These are phyloP conservation scores for Mallotus repandus DNA, from an alignment of 441 rosid species.

Conservation along the genomic window DNA sequence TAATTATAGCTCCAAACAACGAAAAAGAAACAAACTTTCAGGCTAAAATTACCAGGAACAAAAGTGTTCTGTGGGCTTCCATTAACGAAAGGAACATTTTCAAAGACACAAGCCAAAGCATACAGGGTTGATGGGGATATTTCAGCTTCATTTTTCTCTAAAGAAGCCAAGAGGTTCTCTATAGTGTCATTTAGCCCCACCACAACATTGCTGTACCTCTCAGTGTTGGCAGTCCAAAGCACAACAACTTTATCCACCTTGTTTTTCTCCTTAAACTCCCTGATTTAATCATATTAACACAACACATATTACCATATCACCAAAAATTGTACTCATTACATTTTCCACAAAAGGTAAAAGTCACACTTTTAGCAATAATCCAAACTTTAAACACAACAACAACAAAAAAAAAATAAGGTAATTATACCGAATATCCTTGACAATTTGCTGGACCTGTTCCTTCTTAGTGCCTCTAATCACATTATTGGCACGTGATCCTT, in stretches of 20 bases:
- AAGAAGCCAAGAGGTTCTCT: slow-evolving; percentile 72
- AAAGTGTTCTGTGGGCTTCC: slow-evolving; percentile 99
- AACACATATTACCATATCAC: background rate
- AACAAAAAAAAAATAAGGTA: no score
- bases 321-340: background rate
- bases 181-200: slow-evolving; percentile 79
- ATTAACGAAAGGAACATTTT: slow-evolving; percentile 85
- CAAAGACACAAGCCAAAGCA: slow-evolving; percentile 81
- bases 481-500: slow-evolving; percentile 87
- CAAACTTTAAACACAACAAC: background rate
- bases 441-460: slow-evolving; percentile 73
- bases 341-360: background rate
- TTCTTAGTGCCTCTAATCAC: slow-evolving; percentile 81
- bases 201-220: slow-evolving; percentile 82
- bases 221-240: slow-evolving; percentile 95
- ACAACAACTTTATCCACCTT: slow-evolving; percentile 87
- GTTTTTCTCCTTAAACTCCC: slow-evolving; percentile 85
- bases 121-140: slow-evolving; percentile 90
- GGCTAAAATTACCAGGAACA: slow-evolving; percentile 58
- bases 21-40: background rate
- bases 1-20: background rate
- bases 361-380: background rate
- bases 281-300: slow-evolving; percentile 19
- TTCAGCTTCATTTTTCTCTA: slow-evolving; percentile 81
- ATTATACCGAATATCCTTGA: slow-evolving; percentile 73